A percentile compares a stretch with the other conserved stretches of the same genome.
Evolutionary conservation across 2,329 filamentous ascomycete genomes (phyloP).

Genomic region (Pseudocercospora fijiensis): DNA sequence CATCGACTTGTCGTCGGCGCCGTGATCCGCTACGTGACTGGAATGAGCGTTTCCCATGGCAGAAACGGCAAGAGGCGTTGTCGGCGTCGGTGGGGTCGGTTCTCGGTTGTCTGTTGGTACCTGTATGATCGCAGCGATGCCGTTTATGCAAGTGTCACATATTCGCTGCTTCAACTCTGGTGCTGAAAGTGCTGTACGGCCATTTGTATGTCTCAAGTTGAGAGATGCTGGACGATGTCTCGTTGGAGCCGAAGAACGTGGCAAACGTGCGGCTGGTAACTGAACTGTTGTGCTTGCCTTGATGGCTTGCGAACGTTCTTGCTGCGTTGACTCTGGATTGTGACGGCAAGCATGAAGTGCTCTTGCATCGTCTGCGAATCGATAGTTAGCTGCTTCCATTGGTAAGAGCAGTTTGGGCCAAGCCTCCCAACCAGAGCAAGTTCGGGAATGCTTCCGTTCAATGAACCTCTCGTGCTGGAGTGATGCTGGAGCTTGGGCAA

Average conservation of each 20-base stretch:
- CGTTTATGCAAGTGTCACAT: slow-evolving; percentile 24
- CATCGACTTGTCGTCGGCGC: slow-evolving; percentile 28
- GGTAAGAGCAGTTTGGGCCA: neutral
- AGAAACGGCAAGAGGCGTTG: slow-evolving; percentile 19
- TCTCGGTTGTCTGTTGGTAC: slow-evolving; percentile 26
- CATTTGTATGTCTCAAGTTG: slow-evolving; percentile 30
- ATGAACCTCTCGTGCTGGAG: neutral
- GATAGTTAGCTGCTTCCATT: neutral
- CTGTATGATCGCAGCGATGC: slow-evolving; percentile 24
- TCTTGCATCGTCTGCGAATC: neutral
- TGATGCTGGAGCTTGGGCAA: neutral
- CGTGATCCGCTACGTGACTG: slow-evolving; percentile 20
- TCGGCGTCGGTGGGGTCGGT: slow-evolving; percentile 24
- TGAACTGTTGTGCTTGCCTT: slow-evolving; percentile 17
- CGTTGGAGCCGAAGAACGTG: slow-evolving; percentile 26
- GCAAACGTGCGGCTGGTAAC: slow-evolving; percentile 25
- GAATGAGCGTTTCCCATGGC: slow-evolving; percentile 37
- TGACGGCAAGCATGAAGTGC: neutral
- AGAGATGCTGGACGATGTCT: slow-evolving; percentile 27
- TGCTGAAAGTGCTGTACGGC: slow-evolving; percentile 27
- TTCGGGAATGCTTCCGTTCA: neutral
- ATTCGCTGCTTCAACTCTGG: slow-evolving; percentile 30
- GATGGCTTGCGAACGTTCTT: slow-evolving; percentile 7
- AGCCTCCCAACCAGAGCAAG: neutral
- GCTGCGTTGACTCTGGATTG: neutral